Conservation (phyloP, 257 asterid species). For the Solanum tarapatanum region DNA sequence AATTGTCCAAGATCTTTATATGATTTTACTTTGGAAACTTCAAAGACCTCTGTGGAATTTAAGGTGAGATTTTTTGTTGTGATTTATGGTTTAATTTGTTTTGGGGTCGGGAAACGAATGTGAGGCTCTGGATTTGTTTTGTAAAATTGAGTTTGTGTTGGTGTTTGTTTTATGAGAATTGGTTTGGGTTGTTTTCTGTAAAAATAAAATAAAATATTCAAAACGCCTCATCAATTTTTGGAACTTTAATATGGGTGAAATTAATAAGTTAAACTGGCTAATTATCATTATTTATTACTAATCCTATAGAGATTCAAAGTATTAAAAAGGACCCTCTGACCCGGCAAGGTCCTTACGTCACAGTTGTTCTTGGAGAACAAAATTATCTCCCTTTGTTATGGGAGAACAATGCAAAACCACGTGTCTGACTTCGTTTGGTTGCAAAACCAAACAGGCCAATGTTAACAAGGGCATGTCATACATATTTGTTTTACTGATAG, state of each 20-base stretch:
- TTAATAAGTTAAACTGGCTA: neutral
- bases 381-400: neutral
- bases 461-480: neutral
- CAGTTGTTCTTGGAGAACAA: neutral
- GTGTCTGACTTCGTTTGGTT: neutral
- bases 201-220: too few relatives aligned
- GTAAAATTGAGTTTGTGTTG: neutral
- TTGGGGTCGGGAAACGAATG: neutral
- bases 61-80: constrained; percentile 33
- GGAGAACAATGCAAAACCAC: too few relatives aligned
- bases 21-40: constrained; percentile 58
- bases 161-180: neutral
- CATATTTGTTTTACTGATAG: neutral
- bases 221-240: neutral
- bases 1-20: constrained; percentile 78
- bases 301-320: neutral
- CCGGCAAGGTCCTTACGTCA: neutral
- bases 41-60: constrained; percentile 68
- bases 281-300: neutral
- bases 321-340: neutral
- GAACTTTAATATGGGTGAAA: neutral
- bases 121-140: neutral
- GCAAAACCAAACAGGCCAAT: neutral
- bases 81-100: neutral
- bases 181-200: neutral